Base-by-base conservation (phyloP, 2,329 filamentous ascomycete genomes). In the Colletotrichum sp. region DNA sequence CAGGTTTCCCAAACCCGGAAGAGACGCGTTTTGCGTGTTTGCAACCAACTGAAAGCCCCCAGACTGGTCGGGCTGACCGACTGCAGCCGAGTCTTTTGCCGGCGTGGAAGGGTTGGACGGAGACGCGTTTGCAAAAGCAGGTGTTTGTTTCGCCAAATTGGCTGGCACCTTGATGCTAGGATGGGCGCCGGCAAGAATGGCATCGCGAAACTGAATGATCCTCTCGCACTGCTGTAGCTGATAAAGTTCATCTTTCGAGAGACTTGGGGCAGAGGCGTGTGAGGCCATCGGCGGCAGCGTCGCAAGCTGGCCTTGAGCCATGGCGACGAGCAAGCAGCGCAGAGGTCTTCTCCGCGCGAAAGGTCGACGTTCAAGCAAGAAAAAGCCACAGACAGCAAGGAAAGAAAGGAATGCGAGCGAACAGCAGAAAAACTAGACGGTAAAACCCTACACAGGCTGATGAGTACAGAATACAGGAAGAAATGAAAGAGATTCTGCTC, bases 171-270 rank as follows among this genome's bases (percentile, higher is more conserved):
- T 93, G 84, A 93, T 89, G 80, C 86, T 89, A 66, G 91, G 89
- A 81, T 96, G 94, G 80, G 90, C 92, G 82, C 96, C 96, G 83
- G 94, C 92, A 82, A 97, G 88, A 80, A 99, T 91, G 79, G 93
- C 90, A 87, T 98, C 94, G 85, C 93, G 93, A 84, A 99, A 93
- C 79, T 89, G 91, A 82, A 98, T 84, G 81, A 99, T 94, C 86
- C 93, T 95, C 82, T 94, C 91, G 87, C 95, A 97, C 85, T 96
- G 92, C 80, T 88, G 85, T 66, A 93, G 85, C 81, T 93, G 91
- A 81, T 89, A 87, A 74, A 88, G 82, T 79, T 91, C 89, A 76
- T 89, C 87, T 77, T 88, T 82, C 71, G 86, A 83, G 43, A 82
- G 77, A 61, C 80, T 75, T 79, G 85, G 78, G 79, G 80, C 78